Evolutionary conservation across 2,329 filamentous ascomycete species (phyloP), one percentile per base, ranked within the genome.

Genomic region (Aureobasidium melanogenum): DNA sequence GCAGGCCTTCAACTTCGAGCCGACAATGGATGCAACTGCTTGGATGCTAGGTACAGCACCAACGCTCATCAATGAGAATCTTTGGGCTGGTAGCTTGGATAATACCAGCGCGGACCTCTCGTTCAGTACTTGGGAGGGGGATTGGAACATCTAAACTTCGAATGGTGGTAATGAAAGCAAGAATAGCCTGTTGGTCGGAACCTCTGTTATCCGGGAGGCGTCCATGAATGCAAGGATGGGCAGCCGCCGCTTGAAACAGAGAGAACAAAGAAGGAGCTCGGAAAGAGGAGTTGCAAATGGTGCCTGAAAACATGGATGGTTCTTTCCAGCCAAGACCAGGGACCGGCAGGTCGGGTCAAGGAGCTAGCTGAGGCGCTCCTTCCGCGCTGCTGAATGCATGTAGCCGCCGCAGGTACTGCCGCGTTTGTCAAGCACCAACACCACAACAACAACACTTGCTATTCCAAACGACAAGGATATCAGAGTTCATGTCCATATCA

Each of bases 41-140:
- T 62, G 52, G 59, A 61, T 61, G 41, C 30, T 50, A 6, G 59
- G 59, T 24, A 48, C 50, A 9, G 59, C 50, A 14, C 59, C 59
- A n/a, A 48, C 34, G 2, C 7, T 61, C 15, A 62, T 62, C 52
- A 62, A 57, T 24, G 60, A 62, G 9, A 46, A 62, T 24, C 34
- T 62, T 4, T 57, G 52, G 60, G 52, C 52, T 51, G 60, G 59
- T 9, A 61, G 59, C 46, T 22, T 61, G 30, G 59, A 61, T n/a
- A 61, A 61, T 9, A 44, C 58, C 17, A 54, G 58, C 15, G 48
- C 50, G 1, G 59, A 61, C n/a, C 30, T 61, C 7, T 56, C 52
- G 22, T 61, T 61, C 30, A 52, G 59, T n/a, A 52, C 15, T 28
- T 60, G 56, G 54, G 54, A 58, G 15, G 54, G 54, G 2, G 54